Evolutionary conservation across 768 basidiomycete species (phyloP), one percentile per base, ranked within the genome.

Genomic region (Piloderma croceum): DNA sequence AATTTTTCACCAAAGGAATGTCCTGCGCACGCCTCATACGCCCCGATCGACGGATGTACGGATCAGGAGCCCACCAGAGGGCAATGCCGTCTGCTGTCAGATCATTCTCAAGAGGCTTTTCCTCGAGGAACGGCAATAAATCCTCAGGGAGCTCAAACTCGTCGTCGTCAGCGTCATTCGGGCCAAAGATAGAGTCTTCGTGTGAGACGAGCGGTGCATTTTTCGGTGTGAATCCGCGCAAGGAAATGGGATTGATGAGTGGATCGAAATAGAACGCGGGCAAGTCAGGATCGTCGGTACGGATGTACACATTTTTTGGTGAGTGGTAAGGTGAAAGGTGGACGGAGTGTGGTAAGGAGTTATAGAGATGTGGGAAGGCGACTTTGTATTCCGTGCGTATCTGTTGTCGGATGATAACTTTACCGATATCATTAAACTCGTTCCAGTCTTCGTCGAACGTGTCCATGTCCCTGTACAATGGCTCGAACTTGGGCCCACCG

Each of bases 181-280:
- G 83, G 0, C 92, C 93, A 57, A 98, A 97, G 3, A 98, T 76
- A n/a, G 63, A 68, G 48, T 94, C 91, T 60, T 99, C 96, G 52
- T 97, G 91, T 3, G 90, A 75, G 7, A 93, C 70, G 12, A 88
- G 68, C 3, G 89, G 83, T 0, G 74, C 70, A 51, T 92, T 90
- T 67, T 93, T 91, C 9, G 92, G 71, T 19, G 74, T 77, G 41
- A 84, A 78, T 2, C 90, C 88, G 11, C 96, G 90, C 4, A 92
- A 70, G 7, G 94, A 94, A 48, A 98, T 89, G 6, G 94, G 96
- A 59, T 99, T 97, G 63, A 99, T 96, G 51, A 98, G 79, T 3
- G 94, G 93, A 61, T 98, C 96, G 57, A 96, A 99, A 67, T 98
- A 98, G 69, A 98, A 99, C 0, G 96, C 92, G 10, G 94, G 94